Evolutionary conservation across 306 rosid genomes (phyloP), one percentile per base, ranked within the genome.

Genomic region (Ziziphus jujuba): DNA sequence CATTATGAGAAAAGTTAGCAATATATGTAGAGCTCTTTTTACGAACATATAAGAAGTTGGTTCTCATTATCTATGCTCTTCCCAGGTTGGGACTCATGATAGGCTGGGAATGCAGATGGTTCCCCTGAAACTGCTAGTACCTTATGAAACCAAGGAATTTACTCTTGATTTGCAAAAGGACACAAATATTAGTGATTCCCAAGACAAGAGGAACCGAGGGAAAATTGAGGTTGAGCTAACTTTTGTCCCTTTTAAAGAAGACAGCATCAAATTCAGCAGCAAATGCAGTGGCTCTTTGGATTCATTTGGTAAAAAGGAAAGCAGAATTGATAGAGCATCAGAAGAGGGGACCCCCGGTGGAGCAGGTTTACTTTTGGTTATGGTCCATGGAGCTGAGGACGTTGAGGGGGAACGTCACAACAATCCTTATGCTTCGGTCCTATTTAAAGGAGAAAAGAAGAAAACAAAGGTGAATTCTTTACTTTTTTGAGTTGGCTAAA

Each of bases 81-180:
- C 17, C n/a, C 75, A 91, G 97, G 87, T 93, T 72, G 99, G 99
- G 20, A 84, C 47, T 49, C 95, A 90, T 61, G 99, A 93, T 72
- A 88, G 68, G 75, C 75, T 93, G 60, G 99, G 99, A 59, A 81
- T 80, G 84, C 95, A 90, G 65, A 62, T 83, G 34, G 71, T 93
- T 71, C 96, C 99, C 33, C 76, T 93, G 45, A 93, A 86, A 61
- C 66, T 56, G 69, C 90, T 93, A 45, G 77, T 73, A 36, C 87
- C 95, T 20, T 71, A 80, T 22, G 92, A 90, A 76, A 79, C 66
- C 47, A 83, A 77, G 67, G 90, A 84, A 62, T 79, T 88, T 24
- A 82, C 57, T 25, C 99, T 93, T 36, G 92, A 88, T 70, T 80
- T 93, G 75, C 86, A 77, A 4, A 90, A 90, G 87, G 87, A 84